Evolutionary conservation across 495 filamentous ascomycete species (phyloP).

Genomic region (Aspergillus sparsus): DNA sequence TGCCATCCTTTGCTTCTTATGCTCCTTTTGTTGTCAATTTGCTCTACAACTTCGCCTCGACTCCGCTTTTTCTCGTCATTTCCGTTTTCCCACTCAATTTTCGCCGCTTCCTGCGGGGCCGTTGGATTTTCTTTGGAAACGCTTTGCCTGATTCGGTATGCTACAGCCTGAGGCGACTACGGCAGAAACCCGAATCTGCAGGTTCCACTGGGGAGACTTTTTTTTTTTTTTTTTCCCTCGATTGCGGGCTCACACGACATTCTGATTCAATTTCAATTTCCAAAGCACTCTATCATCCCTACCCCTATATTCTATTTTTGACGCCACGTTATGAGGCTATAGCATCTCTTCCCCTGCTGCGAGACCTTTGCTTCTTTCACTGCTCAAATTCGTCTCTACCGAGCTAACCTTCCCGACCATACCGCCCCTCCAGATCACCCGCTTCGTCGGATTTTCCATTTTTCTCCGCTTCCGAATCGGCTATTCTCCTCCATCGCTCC

Average conservation of each 20-base stretch:
- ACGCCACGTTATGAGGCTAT: constrained; percentile 44
- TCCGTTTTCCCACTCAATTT: constrained; percentile 8
- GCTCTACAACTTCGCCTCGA: not conserved
- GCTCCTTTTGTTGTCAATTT: not conserved
- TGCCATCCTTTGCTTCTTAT: constrained; percentile 4
- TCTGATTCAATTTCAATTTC: constrained; percentile 20
- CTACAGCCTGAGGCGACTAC: constrained; percentile 23
- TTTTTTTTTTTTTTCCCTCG: constrained; percentile 27
- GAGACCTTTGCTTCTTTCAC: constrained; percentile 23
- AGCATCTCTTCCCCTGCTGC: constrained; percentile 24
- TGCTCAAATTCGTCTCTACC: constrained; percentile 16
- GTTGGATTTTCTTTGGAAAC: constrained; percentile 12
- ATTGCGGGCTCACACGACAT: constrained; percentile 29
- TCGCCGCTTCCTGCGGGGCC: constrained; percentile 22
- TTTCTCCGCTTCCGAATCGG: constrained; percentile 32
- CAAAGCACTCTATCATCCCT: constrained; percentile 25
- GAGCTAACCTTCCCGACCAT: constrained; percentile 31
- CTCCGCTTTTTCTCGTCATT: constrained; percentile 9
- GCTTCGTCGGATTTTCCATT: constrained; percentile 35
- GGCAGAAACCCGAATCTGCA: constrained; percentile 27
- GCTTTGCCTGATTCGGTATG: constrained; percentile 18
- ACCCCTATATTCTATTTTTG: constrained; percentile 21
- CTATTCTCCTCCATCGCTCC: constrained; percentile 23
- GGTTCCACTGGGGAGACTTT: constrained; percentile 32
- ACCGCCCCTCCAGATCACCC: constrained; percentile 41